These are phyloP conservation scores for Celoporthe dispersa DNA, from an alignment of 2,329 filamentous ascomycete genomes.

Conservation along the genomic window DNA sequence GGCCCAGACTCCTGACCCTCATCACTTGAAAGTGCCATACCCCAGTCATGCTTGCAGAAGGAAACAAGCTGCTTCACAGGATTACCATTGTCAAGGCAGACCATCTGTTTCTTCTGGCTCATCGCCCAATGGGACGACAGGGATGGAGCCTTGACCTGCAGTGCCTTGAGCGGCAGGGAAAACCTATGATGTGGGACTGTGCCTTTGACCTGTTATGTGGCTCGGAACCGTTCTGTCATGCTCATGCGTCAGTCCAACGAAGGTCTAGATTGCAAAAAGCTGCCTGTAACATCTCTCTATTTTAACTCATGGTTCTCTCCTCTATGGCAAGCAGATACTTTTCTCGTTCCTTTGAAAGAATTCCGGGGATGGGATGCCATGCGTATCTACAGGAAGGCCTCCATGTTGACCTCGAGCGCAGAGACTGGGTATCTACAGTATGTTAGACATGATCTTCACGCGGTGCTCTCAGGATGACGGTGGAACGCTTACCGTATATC, in stretches of 20 bases:
- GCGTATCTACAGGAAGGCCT: conserved; percentile 74
- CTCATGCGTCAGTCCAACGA: neutral
- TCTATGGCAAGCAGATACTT: conserved; percentile 14
- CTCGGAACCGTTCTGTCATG: neutral
- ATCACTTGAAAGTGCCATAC: neutral
- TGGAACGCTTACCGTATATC: conserved; percentile 70
- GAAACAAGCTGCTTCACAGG: neutral
- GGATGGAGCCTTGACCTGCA: neutral
- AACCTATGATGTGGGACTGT: neutral
- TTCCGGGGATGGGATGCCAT: neutral
- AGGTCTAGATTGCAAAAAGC: neutral
- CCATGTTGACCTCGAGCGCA: conserved; percentile 91
- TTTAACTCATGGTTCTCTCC: conserved; percentile 1
- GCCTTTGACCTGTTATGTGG: neutral
- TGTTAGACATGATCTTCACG: conserved; percentile 13
- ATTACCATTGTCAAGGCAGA: neutral
- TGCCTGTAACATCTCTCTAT: conserved; percentile 5
- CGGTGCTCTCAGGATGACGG: neutral
- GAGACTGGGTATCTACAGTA: conserved; percentile 80
- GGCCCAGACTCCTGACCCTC: neutral
- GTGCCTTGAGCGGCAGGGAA: neutral
- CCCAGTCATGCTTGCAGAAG: neutral
- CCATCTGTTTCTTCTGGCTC: neutral
- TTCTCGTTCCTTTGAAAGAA: neutral
- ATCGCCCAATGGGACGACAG: neutral